Conservation (phyloP, 225 moss, liverwort and hornwort species). For the Thuidium tamariscinum region DNA sequence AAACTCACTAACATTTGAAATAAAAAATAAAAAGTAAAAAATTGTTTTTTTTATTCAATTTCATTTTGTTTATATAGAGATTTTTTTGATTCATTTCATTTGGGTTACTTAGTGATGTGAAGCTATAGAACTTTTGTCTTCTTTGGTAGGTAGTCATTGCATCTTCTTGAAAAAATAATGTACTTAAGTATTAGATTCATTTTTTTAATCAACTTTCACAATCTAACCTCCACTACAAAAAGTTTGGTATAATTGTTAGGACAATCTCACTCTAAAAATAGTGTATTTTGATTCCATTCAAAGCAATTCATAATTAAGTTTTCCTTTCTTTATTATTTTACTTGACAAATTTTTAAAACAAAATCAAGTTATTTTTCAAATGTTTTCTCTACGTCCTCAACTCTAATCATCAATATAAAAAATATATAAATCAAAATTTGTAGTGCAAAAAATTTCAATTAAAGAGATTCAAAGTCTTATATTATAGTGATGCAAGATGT, state of each 20-base stretch:
- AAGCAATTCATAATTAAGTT: background rate
- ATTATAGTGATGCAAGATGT: background rate
- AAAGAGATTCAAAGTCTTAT: too few relatives aligned
- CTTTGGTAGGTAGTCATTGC: background rate
- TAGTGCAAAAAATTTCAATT: too few relatives aligned
- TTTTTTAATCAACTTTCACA: background rate
- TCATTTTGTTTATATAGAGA: fast-evolving
- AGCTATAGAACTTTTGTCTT: background rate
- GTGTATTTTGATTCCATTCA: background rate
- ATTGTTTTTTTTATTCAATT: background rate
- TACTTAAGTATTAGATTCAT: background rate
- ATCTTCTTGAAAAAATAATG: background rate
- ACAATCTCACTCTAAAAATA: background rate
- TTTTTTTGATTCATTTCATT: background rate
- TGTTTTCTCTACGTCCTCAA: background rate
- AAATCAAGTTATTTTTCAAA: background rate
- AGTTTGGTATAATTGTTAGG: too few relatives aligned
- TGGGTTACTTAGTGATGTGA: too few relatives aligned
- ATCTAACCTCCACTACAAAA: background rate
- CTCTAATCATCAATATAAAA: background rate
- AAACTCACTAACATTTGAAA: background rate
- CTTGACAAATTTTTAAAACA: background rate
- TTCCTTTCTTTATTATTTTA: background rate
- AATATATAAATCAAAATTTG: background rate
- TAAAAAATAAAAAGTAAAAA: background rate